Base-by-base conservation (phyloP, 306 rosid genomes). In the Crotalaria pallida region DNA sequence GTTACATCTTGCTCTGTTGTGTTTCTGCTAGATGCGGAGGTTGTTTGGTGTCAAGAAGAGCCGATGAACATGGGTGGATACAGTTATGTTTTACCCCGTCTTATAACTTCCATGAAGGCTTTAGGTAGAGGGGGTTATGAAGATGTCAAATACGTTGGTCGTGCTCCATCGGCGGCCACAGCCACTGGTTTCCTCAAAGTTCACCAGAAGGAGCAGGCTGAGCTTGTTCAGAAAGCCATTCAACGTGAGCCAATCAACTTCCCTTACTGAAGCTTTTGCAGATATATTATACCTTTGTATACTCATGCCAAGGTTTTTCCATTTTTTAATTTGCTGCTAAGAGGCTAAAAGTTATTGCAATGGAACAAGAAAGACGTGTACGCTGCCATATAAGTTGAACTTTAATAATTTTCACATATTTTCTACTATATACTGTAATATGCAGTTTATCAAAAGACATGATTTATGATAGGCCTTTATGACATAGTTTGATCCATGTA, bases 1-100 rank as follows among this genome's bases (percentile, higher is more conserved):
- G 3, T 11, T n/a, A 38, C 51, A 21, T 58, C 13, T 10, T 58
- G 1, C 1, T 58, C 8, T 74, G 17, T 65, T 75, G 12, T 66
- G 66, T 63, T 82, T 82, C 18, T 65, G 58, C 63, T 69, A 94
- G 97, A 94, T 77, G 98, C 96, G 16, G 98, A 94, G 80, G 43
- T 87, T 59, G 95, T 88, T 11, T 94, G 98, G 98, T 94, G 97
- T 74, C 98, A 94, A 77, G 98, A 94, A 78, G 98, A 94, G 79
- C 90, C 97, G 27, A 88, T 94, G 96, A 94, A 90, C 85, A 90
- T 94, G 96, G 98, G 98, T 49, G 98, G 82, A 45, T 90, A 84
- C 77, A 78, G 17, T 19, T 90, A 94, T 53, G 64, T 88, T 70
- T 53, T 82, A 68, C 95, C 95, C 0, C 84, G 90, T 51, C 98